A percentile compares a stretch with the other conserved stretches of the same genome.
Conservation (phyloP, 139 green algal genomes). For the Pseudopediastrum boryanum region DNA sequence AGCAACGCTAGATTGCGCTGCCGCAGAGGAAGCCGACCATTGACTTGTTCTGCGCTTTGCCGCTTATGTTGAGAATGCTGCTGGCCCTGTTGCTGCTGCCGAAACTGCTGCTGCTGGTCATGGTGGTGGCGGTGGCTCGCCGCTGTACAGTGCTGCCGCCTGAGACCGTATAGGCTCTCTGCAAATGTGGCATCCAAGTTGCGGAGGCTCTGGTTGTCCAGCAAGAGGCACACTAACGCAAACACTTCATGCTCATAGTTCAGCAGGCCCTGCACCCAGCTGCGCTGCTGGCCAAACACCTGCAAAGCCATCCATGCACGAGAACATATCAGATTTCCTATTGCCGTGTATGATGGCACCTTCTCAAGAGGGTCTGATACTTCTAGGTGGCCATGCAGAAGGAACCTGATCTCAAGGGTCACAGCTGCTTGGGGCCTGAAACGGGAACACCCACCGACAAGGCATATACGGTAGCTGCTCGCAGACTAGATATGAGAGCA, state of each 20-base stretch:
- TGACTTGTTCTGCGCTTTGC: too few relatives aligned
- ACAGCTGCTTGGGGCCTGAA: too few relatives aligned
- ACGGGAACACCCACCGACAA: conserved; percentile 60
- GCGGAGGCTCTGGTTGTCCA: conserved; percentile 72
- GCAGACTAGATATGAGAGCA: conserved; percentile 76
- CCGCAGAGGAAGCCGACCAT: not conserved
- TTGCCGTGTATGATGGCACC: too few relatives aligned
- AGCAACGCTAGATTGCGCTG: conserved; percentile 20
- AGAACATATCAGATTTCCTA: too few relatives aligned
- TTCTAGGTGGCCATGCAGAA: too few relatives aligned
- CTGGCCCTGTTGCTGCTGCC: not conserved
- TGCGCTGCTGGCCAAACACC: conserved; percentile 71
- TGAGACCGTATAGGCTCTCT: conserved; percentile 83
- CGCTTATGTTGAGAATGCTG: not conserved
- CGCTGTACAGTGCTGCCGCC: conserved; percentile 7
- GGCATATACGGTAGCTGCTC: conserved; percentile 73
- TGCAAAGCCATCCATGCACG: too few relatives aligned
- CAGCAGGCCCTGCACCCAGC: conserved; percentile 65
- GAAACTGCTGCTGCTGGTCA: not conserved
- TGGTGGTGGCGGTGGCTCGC: not conserved
- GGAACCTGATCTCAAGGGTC: too few relatives aligned
- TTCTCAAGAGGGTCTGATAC: too few relatives aligned
- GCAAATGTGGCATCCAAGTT: conserved; percentile 70
- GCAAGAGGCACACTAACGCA: conserved; percentile 60
- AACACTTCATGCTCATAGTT: conserved; percentile 81